Conservation (phyloP, 805 yeast genomes). For the Blastobotrys terrestris region DNA sequence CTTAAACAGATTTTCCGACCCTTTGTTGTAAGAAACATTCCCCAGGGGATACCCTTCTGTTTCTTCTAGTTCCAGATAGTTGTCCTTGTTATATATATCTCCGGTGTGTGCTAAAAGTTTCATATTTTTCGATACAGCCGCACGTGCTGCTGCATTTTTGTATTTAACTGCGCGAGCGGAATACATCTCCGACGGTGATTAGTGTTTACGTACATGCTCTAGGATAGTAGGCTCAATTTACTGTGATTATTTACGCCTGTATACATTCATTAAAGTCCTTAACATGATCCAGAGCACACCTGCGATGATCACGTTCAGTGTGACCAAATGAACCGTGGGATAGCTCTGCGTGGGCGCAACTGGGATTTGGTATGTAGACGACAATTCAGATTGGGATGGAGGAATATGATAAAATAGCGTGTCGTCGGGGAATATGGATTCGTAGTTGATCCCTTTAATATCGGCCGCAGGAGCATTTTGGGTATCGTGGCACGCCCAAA, state of each 20-base stretch:
- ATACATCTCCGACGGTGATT: no score
- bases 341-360: slow-evolving; percentile 33
- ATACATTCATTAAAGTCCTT: slow-evolving; percentile 11
- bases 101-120: background rate
- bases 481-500: slow-evolving; percentile 45
- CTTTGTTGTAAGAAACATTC: background rate
- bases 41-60: background rate
- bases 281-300: slow-evolving; percentile 33
- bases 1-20: slow-evolving; percentile 6
- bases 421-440: slow-evolving; percentile 40
- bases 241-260: background rate
- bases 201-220: no score
- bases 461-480: slow-evolving; percentile 37
- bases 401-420: slow-evolving; percentile 38
- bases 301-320: slow-evolving; percentile 32
- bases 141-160: background rate
- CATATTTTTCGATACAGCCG: background rate
- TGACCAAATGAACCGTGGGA: slow-evolving; percentile 30
- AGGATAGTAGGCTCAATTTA: no score
- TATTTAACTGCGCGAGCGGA: background rate
- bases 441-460: slow-evolving; percentile 37
- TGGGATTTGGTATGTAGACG: slow-evolving; percentile 37
- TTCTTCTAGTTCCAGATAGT: background rate
- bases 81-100: background rate
- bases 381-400: slow-evolving; percentile 19